phyloP scores from a whole-genome alignment of 768 basidiomycete species.

The Trametopsis cervina region DNA sequence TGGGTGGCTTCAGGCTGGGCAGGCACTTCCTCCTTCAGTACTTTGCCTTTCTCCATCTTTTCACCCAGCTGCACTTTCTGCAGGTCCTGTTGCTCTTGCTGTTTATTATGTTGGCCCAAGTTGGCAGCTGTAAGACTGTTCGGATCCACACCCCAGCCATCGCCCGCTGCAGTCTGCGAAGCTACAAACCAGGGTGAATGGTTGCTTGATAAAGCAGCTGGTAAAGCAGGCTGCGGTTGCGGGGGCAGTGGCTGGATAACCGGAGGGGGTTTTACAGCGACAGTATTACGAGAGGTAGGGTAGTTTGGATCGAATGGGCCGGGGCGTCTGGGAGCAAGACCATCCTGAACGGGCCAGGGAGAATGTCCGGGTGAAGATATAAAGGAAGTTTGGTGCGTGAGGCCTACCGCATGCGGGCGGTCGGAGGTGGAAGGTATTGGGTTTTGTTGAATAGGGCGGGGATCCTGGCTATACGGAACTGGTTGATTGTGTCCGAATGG shows the following conservation, averaged over 20 bases:
- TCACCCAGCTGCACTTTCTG: constrained; percentile 14
- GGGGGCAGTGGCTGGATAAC: constrained; percentile 11
- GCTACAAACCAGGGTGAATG: constrained; percentile 52
- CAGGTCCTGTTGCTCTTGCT: constrained; percentile 34
- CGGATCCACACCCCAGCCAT: constrained; percentile 41
- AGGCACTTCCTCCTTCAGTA: not conserved
- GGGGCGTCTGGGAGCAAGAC: constrained; percentile 21
- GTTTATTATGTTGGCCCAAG: constrained; percentile 51
- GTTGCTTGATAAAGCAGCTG: constrained; percentile 24
- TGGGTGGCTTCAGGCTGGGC: constrained; percentile 11
- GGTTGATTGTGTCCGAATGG: constrained; percentile 15
- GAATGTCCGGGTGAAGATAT: constrained; percentile 13
- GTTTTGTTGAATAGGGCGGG: constrained; percentile 17
- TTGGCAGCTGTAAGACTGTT: constrained; percentile 52
- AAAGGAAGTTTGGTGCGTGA: constrained; percentile 14
- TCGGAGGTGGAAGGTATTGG: constrained; percentile 18
- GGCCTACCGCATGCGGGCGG: constrained; percentile 10
- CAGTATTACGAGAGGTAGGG: constrained; percentile 34
- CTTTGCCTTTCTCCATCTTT: not conserved
- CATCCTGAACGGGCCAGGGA: constrained; percentile 17
- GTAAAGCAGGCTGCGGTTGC: constrained; percentile 3
- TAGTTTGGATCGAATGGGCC: constrained; percentile 39
- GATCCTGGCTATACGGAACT: constrained; percentile 10
- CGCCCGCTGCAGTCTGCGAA: constrained; percentile 38
- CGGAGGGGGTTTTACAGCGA: constrained; percentile 16